These are phyloP conservation scores for Fraxinus angustifolia DNA, from an alignment of 305 asterid species.

Conservation along the genomic window DNA sequence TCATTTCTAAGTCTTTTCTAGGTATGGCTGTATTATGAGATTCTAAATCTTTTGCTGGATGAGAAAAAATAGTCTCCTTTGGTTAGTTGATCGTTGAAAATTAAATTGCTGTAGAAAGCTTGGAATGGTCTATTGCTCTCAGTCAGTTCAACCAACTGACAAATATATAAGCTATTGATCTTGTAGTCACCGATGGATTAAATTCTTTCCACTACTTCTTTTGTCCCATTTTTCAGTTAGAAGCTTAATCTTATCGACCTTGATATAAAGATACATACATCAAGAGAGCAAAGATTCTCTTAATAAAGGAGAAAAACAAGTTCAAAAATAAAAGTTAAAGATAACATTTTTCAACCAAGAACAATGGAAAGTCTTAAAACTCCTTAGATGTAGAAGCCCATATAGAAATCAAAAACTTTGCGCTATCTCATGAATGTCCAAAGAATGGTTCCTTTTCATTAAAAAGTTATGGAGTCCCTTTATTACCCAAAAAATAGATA, in stretches of 20 bases:
- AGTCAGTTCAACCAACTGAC: background rate
- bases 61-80: slow-evolving; percentile 3
- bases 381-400: background rate
- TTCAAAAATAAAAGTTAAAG: background rate
- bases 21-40: background rate
- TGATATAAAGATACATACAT: background rate
- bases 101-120: background rate
- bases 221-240: background rate
- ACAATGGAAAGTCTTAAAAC: background rate
- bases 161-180: background rate
- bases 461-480: background rate
- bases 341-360: background rate
- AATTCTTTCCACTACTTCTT: background rate
- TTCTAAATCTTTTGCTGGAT: slow-evolving; percentile 9
- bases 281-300: background rate
- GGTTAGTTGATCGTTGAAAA: background rate
- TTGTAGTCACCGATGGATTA: background rate
- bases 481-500: background rate
- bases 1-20: background rate
- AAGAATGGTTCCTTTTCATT: background rate
- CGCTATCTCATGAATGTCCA: background rate
- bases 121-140: background rate
- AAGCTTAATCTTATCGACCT: background rate
- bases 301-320: background rate
- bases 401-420: background rate